Evolutionary conservation across 305 asterid species (phyloP), one percentile per base, ranked within the genome.

Genomic region (Withania somnifera): DNA sequence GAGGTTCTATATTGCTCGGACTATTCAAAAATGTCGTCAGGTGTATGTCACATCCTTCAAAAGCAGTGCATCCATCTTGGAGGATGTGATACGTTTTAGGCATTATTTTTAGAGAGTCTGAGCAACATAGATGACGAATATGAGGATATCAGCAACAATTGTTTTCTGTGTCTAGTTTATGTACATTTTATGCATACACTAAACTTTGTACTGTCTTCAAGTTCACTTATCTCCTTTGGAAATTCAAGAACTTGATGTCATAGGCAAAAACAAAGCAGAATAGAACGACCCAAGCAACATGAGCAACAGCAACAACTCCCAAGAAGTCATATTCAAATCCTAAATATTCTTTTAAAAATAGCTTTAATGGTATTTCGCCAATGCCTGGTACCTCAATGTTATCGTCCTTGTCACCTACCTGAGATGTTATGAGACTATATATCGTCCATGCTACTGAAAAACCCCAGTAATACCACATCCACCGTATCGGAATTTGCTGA

Each of bases 391-490:
- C 75, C 50, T 64, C 26, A 64, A 64, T 34, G 47, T 32, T 64
- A 32, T 32, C 47, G 1, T 64, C 19, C 14, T 15, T 85, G 86
- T 95, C 91, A 0, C 99, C 98, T 52, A 92, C 88, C 81, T 95
- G 98, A 56, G 99, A 95, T 14, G 99, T 91, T 61, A 94, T 67
- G 8, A 95, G 94, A 50, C 99, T 98, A 69, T 95, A 92, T 82
- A 94, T 82, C 2, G 98, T 95, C 99, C 99, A 95, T 6, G 98
- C 90, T 63, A 94, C 93, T 0, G 99, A 98, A 38, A 97, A 95
- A 7, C 88, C 94, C 98, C 98, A 95, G 84, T 95, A 95, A 82
- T 94, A 96, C 99, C 99, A 96, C 80, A 98, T 89, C 99, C 99
- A 96, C 99, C 99, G 94, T 85, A 93, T 86, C 0, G 98, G 99